Percentiles rank a stretch among this genome's conserved stretches.
Evolutionary conservation across 1,139 yeast genomes (phyloP).

Genomic region (Taphrina wiesneri): DNA sequence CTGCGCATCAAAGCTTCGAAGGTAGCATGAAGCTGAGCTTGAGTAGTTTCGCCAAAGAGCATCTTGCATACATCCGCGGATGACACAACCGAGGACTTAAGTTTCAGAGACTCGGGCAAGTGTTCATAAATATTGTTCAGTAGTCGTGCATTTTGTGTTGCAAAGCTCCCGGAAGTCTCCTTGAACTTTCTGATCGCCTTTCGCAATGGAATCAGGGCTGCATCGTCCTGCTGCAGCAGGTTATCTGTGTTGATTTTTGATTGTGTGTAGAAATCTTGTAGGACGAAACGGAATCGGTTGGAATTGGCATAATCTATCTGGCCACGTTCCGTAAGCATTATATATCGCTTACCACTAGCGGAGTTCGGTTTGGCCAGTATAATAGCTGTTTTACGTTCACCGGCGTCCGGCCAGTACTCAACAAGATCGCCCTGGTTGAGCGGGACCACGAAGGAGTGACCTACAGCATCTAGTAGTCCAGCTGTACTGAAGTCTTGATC

Average conservation of each 20-base stretch:
- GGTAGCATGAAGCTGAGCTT: conserved; percentile 11
- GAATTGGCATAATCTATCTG: conserved; percentile 18
- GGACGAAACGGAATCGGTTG: conserved; percentile 23
- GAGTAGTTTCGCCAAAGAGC: conserved; percentile 11
- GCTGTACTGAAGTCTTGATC: not conserved
- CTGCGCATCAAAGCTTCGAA: conserved; percentile 19
- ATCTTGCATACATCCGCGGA: conserved; percentile 9
- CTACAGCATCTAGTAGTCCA: not conserved
- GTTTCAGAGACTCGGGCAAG: conserved; percentile 1
- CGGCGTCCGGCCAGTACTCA: conserved; percentile 31
- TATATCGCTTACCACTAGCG: not conserved
- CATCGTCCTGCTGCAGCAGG: not conserved
- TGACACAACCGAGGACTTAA: conserved; percentile 8
- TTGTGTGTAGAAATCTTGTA: conserved; percentile 1
- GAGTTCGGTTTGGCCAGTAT: conserved; percentile 1
- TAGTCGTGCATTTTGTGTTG: not conserved
- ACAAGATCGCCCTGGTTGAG: conserved; percentile 24
- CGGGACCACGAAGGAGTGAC: not conserved
- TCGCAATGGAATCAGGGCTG: conserved; percentile 2
- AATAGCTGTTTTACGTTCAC: conserved; percentile 5
- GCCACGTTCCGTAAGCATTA: conserved; percentile 17
- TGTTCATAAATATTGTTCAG: conserved; percentile 7
- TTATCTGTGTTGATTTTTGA: not conserved
- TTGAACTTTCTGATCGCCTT: conserved; percentile 14
- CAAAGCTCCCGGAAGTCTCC: not conserved